Conservation (phyloP, 2,329 filamentous ascomycete genomes). For the Curvularia lunata region DNA sequence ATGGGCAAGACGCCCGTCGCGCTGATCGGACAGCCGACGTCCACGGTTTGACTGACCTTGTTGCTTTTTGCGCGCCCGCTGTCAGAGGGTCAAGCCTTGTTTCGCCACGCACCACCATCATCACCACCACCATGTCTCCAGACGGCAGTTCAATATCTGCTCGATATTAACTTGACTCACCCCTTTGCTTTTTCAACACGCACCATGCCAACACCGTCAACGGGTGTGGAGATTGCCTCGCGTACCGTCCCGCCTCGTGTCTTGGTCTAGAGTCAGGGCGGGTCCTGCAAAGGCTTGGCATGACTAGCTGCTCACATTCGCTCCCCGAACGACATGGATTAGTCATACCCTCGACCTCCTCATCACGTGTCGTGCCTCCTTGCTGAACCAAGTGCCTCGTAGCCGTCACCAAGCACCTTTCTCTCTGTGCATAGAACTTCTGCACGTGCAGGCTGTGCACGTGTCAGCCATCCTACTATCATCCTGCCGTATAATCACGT, state of each 20-base stretch:
- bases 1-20: slow-evolving; percentile 24
- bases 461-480: not conserved
- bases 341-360: not conserved
- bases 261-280: not conserved
- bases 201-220: not conserved
- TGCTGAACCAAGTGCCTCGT: not conserved
- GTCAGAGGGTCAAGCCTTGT: slow-evolving; percentile 6
- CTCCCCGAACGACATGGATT: not conserved
- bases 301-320: not conserved
- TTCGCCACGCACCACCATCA: slow-evolving; percentile 9
- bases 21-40: slow-evolving; percentile 22
- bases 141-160: not conserved
- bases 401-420: not conserved
- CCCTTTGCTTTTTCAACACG: not conserved
- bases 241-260: not conserved
- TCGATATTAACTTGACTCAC: not conserved
- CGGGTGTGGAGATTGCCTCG: not conserved
- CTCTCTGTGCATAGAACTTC: not conserved
- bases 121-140: not conserved
- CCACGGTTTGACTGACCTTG: slow-evolving; percentile 2
- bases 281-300: not conserved
- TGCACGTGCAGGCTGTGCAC: not conserved
- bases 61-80: slow-evolving; percentile 5
- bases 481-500: too few relatives aligned
- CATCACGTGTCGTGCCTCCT: not conserved